Percentiles rank a stretch among this genome's conserved stretches.
Evolutionary conservation across 306 rosid species (phyloP).

Genomic region (Ziziphus jujuba): DNA sequence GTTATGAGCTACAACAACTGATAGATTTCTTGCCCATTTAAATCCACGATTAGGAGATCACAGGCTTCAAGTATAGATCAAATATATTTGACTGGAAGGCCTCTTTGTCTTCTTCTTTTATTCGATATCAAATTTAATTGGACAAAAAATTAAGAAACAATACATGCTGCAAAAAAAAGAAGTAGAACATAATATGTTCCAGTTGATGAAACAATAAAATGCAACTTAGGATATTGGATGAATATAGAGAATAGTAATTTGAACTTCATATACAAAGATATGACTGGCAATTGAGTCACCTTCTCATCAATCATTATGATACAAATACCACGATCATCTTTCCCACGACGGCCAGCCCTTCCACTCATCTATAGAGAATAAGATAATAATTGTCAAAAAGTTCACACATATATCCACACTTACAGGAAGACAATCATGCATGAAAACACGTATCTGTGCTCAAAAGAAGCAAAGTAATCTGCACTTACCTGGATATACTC

Average conservation of each 20-base stretch:
- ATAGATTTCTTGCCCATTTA: conserved; percentile 4
- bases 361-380: conserved; percentile 78
- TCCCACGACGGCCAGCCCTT: conserved; percentile 99
- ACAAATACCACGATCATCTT: conserved; percentile 96
- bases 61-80: not conserved
- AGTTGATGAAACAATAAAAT: not conserved
- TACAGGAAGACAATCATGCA: not conserved
- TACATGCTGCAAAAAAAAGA: not conserved
- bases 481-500: conserved; percentile 93
- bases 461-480: conserved; percentile 17
- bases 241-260: conserved; percentile 7
- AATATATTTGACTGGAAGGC: not conserved
- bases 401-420: not conserved
- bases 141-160: not conserved
- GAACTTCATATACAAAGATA: not conserved
- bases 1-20: conserved; percentile 10
- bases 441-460: not conserved
- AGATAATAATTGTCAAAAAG: not conserved
- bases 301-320: conserved; percentile 96
- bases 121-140: conserved; percentile 4
- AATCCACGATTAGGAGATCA: conserved; percentile 18
- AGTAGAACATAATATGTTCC: not conserved
- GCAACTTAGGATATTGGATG: not conserved
- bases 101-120: not conserved
- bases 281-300: conserved; percentile 43